Percentiles rank a stretch among this genome's conserved stretches.
phyloP scores from a whole-genome alignment of 2,329 filamentous ascomycete species.

The Neonectria ditissima region DNA sequence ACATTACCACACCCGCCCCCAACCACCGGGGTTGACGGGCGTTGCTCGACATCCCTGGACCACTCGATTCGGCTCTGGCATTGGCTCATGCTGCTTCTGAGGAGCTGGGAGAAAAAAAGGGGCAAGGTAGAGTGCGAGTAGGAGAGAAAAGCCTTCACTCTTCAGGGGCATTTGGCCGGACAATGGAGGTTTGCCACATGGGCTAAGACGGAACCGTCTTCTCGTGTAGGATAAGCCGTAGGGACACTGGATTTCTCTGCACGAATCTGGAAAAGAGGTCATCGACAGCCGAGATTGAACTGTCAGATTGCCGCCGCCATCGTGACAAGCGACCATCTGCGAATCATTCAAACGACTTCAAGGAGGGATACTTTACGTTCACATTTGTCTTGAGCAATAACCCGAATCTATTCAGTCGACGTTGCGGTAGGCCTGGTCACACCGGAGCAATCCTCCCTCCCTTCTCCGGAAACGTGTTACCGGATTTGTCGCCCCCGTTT shows the following conservation, averaged over 20 bases:
- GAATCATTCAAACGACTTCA: not conserved
- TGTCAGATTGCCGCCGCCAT: not conserved
- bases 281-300: not conserved
- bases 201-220: not conserved
- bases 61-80: constrained; percentile 2
- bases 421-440: not conserved
- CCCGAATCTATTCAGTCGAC: not conserved
- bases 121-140: not conserved
- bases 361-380: not conserved
- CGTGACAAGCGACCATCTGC: not conserved
- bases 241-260: not conserved
- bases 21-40: constrained; percentile 4
- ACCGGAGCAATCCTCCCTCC: not conserved
- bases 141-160: not conserved
- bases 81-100: not conserved
- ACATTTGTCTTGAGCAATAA: not conserved
- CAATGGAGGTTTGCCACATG: not conserved
- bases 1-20: constrained; percentile 3
- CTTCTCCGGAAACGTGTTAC: constrained; percentile 26
- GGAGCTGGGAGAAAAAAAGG: not conserved
- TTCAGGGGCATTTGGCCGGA: not conserved
- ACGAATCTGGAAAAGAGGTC: not conserved
- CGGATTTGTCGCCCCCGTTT: constrained; percentile 22
- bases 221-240: too few relatives aligned
- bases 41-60: not conserved